A percentile compares a stretch with the other conserved stretches of the same genome.
Conservation (phyloP, 1,139 yeast species). For the Nakaseomyces bracarensis region DNA sequence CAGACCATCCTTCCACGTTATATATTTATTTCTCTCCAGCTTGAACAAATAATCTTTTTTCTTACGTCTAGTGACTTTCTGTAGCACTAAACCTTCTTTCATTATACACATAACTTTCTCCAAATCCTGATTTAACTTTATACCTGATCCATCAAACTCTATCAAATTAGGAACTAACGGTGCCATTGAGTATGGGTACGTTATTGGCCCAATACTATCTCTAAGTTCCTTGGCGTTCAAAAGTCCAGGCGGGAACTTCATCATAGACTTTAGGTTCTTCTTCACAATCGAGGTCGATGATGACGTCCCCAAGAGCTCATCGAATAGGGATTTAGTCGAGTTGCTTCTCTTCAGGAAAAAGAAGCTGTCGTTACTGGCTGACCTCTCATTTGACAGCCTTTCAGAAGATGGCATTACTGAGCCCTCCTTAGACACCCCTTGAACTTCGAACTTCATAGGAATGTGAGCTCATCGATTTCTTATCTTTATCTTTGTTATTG, state of each 20-base stretch:
- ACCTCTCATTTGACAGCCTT: neutral
- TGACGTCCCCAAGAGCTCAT: constrained; percentile 1
- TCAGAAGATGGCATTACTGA: neutral
- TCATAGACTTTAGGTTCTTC: constrained; percentile 5
- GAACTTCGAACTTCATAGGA: constrained; percentile 1
- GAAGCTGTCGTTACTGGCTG: neutral
- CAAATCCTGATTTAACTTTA: neutral
- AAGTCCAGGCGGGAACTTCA: neutral
- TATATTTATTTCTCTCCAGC: constrained; percentile 17
- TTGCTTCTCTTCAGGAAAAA: constrained; percentile 1
- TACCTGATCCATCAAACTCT: constrained; percentile 3
- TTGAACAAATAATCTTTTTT: constrained; percentile 20
- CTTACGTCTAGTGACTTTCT: constrained; percentile 28
- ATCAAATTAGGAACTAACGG: neutral
- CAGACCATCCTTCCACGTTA: constrained; percentile 27
- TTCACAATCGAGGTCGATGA: neutral
- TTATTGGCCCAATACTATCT: constrained; percentile 4
- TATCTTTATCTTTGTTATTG: neutral
- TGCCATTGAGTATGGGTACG: constrained; percentile 7
- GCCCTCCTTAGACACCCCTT: neutral
- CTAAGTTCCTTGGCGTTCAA: neutral
- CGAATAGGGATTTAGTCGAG: constrained; percentile 4
- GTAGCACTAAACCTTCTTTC: constrained; percentile 19
- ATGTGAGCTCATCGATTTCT: neutral
- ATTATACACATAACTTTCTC: constrained; percentile 1